phyloP scores from a whole-genome alignment of 1,139 yeast genomes.

The Saccharomyces pastorianus region DNA sequence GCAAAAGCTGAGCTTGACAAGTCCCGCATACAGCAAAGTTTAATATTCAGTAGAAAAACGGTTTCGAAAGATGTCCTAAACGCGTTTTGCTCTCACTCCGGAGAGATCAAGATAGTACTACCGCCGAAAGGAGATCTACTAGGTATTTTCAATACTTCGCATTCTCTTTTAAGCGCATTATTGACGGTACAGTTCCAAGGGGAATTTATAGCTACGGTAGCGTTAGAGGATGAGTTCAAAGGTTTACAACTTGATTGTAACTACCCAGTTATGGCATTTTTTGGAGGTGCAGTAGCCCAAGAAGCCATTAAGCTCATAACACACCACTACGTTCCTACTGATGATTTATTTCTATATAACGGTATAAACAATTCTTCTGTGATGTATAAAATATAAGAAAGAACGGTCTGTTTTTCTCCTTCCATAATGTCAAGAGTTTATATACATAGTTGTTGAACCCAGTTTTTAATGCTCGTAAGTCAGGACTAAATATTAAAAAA shows the following conservation, averaged over 20 bases:
- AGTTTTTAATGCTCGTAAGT: no score
- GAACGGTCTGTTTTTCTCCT: no score
- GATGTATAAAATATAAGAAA: slow-evolving; percentile 16
- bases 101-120: not conserved
- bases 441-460: no score
- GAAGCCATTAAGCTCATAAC: slow-evolving; percentile 63
- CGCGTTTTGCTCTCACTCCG: not conserved
- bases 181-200: not conserved
- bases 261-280: slow-evolving; percentile 37
- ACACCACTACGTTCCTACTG: slow-evolving; percentile 65
- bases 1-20: slow-evolving; percentile 51
- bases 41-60: slow-evolving; percentile 11
- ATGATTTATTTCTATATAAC: slow-evolving; percentile 59
- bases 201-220: not conserved
- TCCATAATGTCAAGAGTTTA: no score
- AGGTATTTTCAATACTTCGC: not conserved
- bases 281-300: slow-evolving; percentile 77
- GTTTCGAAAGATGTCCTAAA: not conserved
- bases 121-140: slow-evolving; percentile 1
- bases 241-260: not conserved
- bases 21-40: slow-evolving; percentile 33
- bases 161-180: not conserved
- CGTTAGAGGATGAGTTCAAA: not conserved
- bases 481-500: no score
- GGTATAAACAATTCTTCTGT: slow-evolving; percentile 49